Base-by-base conservation (phyloP, 2,329 filamentous ascomycete genomes). In the Sphaerulina vaccinii region DNA sequence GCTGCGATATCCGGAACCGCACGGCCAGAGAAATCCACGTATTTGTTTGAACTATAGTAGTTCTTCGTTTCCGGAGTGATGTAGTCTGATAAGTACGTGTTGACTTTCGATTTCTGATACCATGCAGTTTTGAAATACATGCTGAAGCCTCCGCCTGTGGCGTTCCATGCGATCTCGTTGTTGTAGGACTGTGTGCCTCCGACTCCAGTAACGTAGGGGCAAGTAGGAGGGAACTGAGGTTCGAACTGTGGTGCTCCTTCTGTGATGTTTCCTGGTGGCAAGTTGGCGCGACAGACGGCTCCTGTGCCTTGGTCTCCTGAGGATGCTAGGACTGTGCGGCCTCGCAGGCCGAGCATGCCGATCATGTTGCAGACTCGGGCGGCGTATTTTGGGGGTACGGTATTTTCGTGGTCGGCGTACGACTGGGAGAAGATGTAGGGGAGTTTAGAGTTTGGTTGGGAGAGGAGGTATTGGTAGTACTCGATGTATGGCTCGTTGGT, bases 401-500 rank as follows among this genome's bases (percentile, higher is more conserved):
- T 77, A 62, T 85, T 78, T 67, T 87, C 85, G 48, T 81, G 75
- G 54, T 86, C 83, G 44, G 81, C 83, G 64, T 87, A 87, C 0
- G 81, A 85, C 8, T 79, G 82, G 37, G 76, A 80, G 60, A 87
- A 77, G 8, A 82, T 78, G 46, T 82, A 77, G 0, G 85, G 84
- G 1, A 87, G 71, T 19, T 79, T 66, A 0, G 65, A 61, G 39
- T 61, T 59, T 1, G 52, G 49, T 18, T 84, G 76, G 1, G 69
- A 65, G 1, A 83, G 73, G 3, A 86, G 63, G 65, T 80, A 80
- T 44, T 79, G 73, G 11, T 84, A 73, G 71, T 79, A 86, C 8
- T 75, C 74, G 1, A 86, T 72, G 66, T 86, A 87, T 0, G 84
- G 83, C 70, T 88, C 85, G 64, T 87, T 88, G 57, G 71, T 73